Conservation (phyloP, 2,329 filamentous ascomycete genomes). For the Apiospora malaysiana region DNA sequence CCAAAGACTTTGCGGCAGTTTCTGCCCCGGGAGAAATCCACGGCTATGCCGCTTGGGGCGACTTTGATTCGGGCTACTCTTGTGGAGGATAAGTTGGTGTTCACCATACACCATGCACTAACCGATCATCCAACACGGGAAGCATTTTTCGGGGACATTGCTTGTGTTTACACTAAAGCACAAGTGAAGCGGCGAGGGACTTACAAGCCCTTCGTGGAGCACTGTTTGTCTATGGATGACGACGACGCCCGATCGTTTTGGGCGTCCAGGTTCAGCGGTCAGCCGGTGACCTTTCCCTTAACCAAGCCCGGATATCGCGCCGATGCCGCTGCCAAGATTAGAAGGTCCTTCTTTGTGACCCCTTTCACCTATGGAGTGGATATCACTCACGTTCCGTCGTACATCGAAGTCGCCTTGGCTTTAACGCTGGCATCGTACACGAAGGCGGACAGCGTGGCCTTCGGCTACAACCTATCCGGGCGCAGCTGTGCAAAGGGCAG, state of each 20-base stretch:
- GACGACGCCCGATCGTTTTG: constrained; percentile 27
- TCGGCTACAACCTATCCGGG: constrained; percentile 34
- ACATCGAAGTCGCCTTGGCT: constrained; percentile 28
- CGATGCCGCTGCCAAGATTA: not conserved
- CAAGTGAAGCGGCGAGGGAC: not conserved
- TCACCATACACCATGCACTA: constrained; percentile 28
- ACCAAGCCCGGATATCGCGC: not conserved
- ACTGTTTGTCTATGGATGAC: constrained; percentile 25
- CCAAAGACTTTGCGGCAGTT: not conserved
- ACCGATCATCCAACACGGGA: constrained; percentile 20
- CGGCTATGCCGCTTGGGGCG: not conserved
- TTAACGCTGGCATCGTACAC: constrained; percentile 26
- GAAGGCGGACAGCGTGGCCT: constrained; percentile 25
- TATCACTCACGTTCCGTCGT: constrained; percentile 23
- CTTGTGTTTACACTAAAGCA: constrained; percentile 20
- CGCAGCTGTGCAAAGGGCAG: constrained; percentile 31
- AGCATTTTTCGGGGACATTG: constrained; percentile 23
- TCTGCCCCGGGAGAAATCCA: not conserved
- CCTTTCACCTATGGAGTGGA: constrained; percentile 2
- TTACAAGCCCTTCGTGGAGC: constrained; percentile 26
- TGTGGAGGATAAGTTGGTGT: constrained; percentile 23
- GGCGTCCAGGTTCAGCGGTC: constrained; percentile 26
- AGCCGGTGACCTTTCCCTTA: constrained; percentile 24
- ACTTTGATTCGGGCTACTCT: constrained; percentile 18
- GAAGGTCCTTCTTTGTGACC: constrained; percentile 1